phyloP scores from a whole-genome alignment of 768 basidiomycete genomes.

The Tulasnella sp. region DNA sequence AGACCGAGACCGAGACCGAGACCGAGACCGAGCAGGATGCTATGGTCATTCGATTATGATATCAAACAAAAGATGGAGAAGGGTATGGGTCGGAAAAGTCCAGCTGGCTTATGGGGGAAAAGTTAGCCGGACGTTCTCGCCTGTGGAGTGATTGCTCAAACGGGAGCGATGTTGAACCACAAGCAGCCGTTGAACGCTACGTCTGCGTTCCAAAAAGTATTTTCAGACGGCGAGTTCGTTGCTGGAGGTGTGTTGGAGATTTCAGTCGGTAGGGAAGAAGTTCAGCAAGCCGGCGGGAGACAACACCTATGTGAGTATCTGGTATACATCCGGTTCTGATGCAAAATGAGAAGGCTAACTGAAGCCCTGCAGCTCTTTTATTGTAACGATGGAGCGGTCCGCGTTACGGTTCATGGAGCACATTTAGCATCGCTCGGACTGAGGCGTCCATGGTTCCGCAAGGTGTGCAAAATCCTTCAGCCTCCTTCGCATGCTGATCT shows the following conservation, averaged over 20 bases:
- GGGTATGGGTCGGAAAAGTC: constrained; percentile 60
- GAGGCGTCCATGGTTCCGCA: constrained; percentile 86
- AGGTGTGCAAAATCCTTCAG: constrained; percentile 42
- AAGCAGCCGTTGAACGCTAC: constrained; percentile 50
- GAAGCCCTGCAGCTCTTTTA: constrained; percentile 50
- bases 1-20: too few relatives aligned
- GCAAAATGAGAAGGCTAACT: neutral
- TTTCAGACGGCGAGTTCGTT: constrained; percentile 83
- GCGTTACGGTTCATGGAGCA: constrained; percentile 74
- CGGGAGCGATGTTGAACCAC: constrained; percentile 58
- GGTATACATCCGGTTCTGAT: neutral
- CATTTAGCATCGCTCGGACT: constrained; percentile 68
- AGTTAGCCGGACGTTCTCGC: neutral
- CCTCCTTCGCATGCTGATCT: neutral
- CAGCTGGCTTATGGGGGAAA: neutral
- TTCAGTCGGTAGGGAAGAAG: constrained; percentile 70
- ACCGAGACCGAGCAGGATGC: constrained; percentile 49
- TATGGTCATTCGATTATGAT: constrained; percentile 58
- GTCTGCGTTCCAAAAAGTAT: constrained; percentile 88
- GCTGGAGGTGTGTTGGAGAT: constrained; percentile 84
- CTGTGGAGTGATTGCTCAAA: constrained; percentile 67
- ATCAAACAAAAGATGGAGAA: constrained; percentile 53
- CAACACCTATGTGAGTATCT: constrained; percentile 72
- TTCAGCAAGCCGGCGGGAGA: constrained; percentile 84
- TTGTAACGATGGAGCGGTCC: constrained; percentile 82